A percentile compares a stretch with the other conserved stretches of the same genome.
Conservation (phyloP, 2,329 filamentous ascomycete species). For the Aspergillus fumigatus region DNA sequence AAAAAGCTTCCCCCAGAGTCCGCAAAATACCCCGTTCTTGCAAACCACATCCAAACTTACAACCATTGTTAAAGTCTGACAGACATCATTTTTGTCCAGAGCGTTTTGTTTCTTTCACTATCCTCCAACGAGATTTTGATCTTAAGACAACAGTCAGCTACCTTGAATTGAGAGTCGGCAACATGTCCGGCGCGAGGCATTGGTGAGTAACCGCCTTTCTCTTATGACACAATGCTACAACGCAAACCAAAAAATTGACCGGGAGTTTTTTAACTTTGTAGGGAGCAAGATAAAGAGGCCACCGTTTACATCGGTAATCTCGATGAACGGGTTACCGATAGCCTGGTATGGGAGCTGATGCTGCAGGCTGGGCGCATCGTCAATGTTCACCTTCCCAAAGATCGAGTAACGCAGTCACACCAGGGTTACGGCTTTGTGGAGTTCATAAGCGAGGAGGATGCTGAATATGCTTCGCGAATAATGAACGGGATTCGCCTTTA, state of each 20-base stretch:
- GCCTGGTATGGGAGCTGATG: slow-evolving; percentile 95
- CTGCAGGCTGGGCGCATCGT: slow-evolving; percentile 95
- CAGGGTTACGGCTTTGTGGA: slow-evolving; percentile 99
- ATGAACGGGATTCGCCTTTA: slow-evolving; percentile 95
- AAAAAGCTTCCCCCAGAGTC: slow-evolving; percentile 16
- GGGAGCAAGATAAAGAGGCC: slow-evolving; percentile 97
- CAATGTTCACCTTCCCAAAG: slow-evolving; percentile 97
- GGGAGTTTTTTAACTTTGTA: slow-evolving; percentile 34
- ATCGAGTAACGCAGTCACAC: slow-evolving; percentile 92
- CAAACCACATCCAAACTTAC: neutral
- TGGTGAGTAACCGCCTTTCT: slow-evolving; percentile 51
- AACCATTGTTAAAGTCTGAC: neutral
- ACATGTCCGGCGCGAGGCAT: slow-evolving; percentile 69
- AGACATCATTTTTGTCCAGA: neutral
- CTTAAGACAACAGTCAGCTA: neutral
- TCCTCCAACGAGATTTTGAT: neutral
- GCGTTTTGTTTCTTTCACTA: neutral
- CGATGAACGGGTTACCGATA: slow-evolving; percentile 89
- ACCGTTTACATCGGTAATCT: slow-evolving; percentile 98
- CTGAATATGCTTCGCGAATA: slow-evolving; percentile 92
- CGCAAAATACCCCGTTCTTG: neutral
- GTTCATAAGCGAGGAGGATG: slow-evolving; percentile 91
- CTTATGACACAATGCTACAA: neutral
- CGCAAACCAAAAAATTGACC: slow-evolving; percentile 13
- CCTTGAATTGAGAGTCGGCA: slow-evolving; percentile 8